A percentile compares a stretch with the other conserved stretches of the same genome.
Evolutionary conservation across 176 grass and related monocot genomes (phyloP).

Genomic region (Avena eriantha): DNA sequence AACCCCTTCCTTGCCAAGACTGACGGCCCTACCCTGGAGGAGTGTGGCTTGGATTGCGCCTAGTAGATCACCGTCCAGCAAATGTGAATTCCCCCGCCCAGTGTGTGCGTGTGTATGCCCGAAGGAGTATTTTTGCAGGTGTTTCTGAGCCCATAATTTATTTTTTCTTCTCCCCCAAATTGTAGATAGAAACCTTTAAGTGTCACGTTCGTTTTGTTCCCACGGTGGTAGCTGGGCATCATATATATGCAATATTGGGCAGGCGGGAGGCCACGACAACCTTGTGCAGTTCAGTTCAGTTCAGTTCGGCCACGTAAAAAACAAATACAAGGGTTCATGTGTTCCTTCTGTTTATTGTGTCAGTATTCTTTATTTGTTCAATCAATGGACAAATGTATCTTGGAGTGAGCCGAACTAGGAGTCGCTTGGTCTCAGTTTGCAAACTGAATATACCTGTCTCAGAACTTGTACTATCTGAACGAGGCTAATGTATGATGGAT

Average conservation of each 20-base stretch:
- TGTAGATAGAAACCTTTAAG: constrained; percentile 54
- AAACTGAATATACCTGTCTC: neutral
- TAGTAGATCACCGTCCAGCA: constrained; percentile 29
- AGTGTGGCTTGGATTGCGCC: constrained; percentile 60
- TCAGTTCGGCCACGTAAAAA: constrained; percentile 41
- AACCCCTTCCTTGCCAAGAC: constrained; percentile 72
- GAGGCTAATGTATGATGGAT: constrained; percentile 24
- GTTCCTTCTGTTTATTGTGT: neutral
- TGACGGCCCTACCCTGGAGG: constrained; percentile 51
- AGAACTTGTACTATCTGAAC: constrained; percentile 41
- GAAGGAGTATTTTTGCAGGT: constrained; percentile 59
- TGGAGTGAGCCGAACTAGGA: constrained; percentile 35
- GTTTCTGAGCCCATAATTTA: constrained; percentile 48
- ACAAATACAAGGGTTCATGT: constrained; percentile 20
- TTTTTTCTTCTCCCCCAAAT: constrained; percentile 6
- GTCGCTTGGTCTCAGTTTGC: constrained; percentile 34
- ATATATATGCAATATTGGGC: constrained; percentile 55
- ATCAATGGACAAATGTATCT: constrained; percentile 43
- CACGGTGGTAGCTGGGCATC: constrained; percentile 54
- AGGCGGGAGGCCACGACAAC: constrained; percentile 51
- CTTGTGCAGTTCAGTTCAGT: constrained; percentile 41
- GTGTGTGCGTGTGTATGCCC: constrained; percentile 18
- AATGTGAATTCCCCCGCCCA: constrained; percentile 36
- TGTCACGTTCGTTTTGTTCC: constrained; percentile 51
- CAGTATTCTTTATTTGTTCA: constrained; percentile 63